These are phyloP conservation scores for Lasiosphaeria ovina DNA, from an alignment of 495 filamentous ascomycete species.

Conservation along the genomic window DNA sequence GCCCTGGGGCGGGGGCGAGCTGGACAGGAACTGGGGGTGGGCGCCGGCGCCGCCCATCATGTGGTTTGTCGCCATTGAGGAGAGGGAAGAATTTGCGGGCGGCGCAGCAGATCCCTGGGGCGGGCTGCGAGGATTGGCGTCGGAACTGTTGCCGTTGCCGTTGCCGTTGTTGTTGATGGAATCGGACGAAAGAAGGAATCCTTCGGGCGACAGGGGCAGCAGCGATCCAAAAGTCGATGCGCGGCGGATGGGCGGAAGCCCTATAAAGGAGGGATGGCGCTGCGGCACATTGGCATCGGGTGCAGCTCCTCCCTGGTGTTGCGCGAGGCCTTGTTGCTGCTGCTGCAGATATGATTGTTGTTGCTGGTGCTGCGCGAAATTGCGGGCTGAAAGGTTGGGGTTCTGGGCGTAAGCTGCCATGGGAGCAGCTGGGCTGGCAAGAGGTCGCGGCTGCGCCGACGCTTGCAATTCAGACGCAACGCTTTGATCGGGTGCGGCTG, in stretches of 20 bases:
- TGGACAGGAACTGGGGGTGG: constrained; percentile 15
- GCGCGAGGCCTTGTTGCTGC: constrained; percentile 18
- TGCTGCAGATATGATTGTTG: constrained; percentile 18
- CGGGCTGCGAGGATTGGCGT: constrained; percentile 4
- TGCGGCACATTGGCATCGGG: constrained; percentile 22
- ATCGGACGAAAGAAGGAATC: neutral
- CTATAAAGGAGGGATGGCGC: constrained; percentile 40
- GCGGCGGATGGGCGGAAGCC: constrained; percentile 52
- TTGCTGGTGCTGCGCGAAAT: constrained; percentile 18
- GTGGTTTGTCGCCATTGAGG: constrained; percentile 9
- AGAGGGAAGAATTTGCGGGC: constrained; percentile 1
- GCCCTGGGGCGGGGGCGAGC: constrained; percentile 11
- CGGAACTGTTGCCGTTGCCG: constrained; percentile 10
- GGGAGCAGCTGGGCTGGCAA: constrained; percentile 19
- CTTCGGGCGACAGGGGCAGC: constrained; percentile 17
- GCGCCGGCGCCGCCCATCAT: constrained; percentile 5
- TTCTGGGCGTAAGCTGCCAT: constrained; percentile 42
- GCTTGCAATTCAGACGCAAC: neutral
- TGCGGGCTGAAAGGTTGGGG: constrained; percentile 26
- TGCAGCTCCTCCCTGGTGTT: constrained; percentile 18
- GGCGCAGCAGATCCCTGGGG: constrained; percentile 10
- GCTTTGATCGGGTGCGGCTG: neutral
- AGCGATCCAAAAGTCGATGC: constrained; percentile 49
- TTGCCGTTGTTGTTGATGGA: neutral
- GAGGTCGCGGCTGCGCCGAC: neutral